A percentile compares a stretch with the other conserved stretches of the same genome.
phyloP scores from a whole-genome alignment of 2,329 filamentous ascomycete genomes.

The Leptographium flavum region DNA sequence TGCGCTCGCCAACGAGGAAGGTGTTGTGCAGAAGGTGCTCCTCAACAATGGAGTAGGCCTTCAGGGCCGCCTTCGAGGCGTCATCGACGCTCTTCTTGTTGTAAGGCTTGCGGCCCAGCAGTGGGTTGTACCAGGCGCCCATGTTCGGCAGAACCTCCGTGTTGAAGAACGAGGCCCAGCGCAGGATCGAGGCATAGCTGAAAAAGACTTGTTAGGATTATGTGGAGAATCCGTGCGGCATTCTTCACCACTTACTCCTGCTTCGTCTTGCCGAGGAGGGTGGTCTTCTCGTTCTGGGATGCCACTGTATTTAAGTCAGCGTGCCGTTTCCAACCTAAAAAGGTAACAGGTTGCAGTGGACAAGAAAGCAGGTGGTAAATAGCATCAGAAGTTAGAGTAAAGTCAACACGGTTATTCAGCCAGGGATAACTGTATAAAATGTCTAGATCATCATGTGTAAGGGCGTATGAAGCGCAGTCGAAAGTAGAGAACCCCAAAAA shows the following conservation, averaged over 20 bases:
- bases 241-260: conserved; percentile 57
- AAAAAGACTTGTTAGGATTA: not conserved
- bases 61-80: conserved; percentile 50
- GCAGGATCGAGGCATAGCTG: conserved; percentile 86
- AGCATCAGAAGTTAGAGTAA: conserved; percentile 72
- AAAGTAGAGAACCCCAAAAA: too few relatives aligned
- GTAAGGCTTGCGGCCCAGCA: conserved; percentile 70
- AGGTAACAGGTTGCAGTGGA: conserved; percentile 5
- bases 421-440: conserved; percentile 94
- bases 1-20: conserved; percentile 93
- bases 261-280: conserved; percentile 98
- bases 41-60: conserved; percentile 62
- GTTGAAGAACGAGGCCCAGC: conserved; percentile 98
- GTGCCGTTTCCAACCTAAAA: not conserved
- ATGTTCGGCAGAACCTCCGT: conserved; percentile 62
- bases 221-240: not conserved
- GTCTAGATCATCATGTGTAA: conserved; percentile 56
- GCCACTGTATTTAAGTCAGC: conserved; percentile 49
- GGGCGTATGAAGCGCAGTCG: too few relatives aligned
- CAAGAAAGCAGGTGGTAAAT: conserved; percentile 14
- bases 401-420: conserved; percentile 87
- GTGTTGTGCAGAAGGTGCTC: conserved; percentile 84
- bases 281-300: conserved; percentile 99
- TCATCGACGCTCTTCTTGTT: conserved; percentile 98
- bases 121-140: conserved; percentile 72